Evolutionary conservation across 2,329 filamentous ascomycete genomes (phyloP).

Genomic region (Aspergillus glaucus): DNA sequence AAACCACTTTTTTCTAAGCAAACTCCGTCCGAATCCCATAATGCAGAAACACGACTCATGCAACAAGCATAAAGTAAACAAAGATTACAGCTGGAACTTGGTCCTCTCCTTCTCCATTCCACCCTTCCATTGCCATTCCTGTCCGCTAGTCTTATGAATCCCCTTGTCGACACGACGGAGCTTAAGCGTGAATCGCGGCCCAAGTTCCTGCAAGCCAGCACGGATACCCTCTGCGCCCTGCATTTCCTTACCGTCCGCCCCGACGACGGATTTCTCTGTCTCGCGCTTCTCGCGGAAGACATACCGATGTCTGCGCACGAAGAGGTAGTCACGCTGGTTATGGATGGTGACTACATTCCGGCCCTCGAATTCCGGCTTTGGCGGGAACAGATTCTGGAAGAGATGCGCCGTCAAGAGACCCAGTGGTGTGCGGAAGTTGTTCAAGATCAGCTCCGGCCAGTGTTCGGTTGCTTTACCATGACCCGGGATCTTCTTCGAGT

Average conservation of each 20-base stretch:
- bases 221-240: conserved; percentile 79
- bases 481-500: conserved; percentile 78
- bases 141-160: conserved; percentile 66
- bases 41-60: conserved; percentile 8
- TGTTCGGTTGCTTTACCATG: conserved; percentile 88
- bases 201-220: conserved; percentile 83
- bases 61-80: conserved; percentile 10
- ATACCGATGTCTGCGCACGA: conserved; percentile 83
- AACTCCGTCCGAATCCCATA: conserved; percentile 9
- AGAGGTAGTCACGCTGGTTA: conserved; percentile 95
- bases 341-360: conserved; percentile 87
- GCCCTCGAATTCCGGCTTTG: conserved; percentile 74
- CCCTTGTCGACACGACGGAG: conserved; percentile 86
- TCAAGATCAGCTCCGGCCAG: conserved; percentile 82
- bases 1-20: not conserved
- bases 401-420: conserved; percentile 81
- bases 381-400: conserved; percentile 73
- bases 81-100: conserved; percentile 72
- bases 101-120: conserved; percentile 92
- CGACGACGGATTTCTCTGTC: conserved; percentile 80
- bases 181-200: conserved; percentile 78
- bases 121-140: conserved; percentile 95
- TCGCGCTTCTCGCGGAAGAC: conserved; percentile 82
- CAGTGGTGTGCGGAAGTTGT: conserved; percentile 90
- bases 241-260: conserved; percentile 73